phyloP scores from a whole-genome alignment of 768 basidiomycete species.

The Amanita polypyramis region DNA sequence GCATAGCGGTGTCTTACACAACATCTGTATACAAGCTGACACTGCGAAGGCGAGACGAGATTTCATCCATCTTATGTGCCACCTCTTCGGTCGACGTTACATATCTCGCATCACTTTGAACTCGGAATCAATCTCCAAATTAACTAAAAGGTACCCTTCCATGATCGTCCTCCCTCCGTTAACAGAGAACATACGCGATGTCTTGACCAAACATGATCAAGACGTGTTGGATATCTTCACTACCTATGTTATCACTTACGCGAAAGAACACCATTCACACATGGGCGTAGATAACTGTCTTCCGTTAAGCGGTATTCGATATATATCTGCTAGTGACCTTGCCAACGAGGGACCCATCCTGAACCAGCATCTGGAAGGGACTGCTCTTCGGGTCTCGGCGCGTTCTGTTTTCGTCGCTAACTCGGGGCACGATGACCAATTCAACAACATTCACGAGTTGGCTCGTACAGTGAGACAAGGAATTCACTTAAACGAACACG shows the following conservation, averaged over 20 bases:
- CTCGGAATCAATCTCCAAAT: slow-evolving; percentile 20
- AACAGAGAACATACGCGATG: slow-evolving; percentile 24
- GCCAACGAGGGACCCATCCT: slow-evolving; percentile 17
- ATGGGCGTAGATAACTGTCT: slow-evolving; percentile 35
- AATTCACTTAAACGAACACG: slow-evolving; percentile 45
- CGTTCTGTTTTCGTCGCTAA: slow-evolving; percentile 59
- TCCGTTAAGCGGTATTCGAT: slow-evolving; percentile 33
- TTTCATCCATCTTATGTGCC: slow-evolving; percentile 46
- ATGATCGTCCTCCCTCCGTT: slow-evolving; percentile 45
- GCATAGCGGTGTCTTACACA: slow-evolving; percentile 46
- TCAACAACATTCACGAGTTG: slow-evolving; percentile 41
- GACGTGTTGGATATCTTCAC: slow-evolving; percentile 45
- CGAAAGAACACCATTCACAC: slow-evolving; percentile 22
- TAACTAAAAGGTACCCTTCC: slow-evolving; percentile 40
- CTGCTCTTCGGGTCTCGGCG: slow-evolving; percentile 26
- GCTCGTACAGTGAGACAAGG: slow-evolving; percentile 39
- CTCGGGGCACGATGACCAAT: slow-evolving; percentile 54
- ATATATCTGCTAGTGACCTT: slow-evolving; percentile 7
- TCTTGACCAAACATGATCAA: slow-evolving; percentile 35
- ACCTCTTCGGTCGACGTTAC: slow-evolving; percentile 55
- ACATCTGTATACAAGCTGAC: slow-evolving; percentile 34
- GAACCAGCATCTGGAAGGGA: slow-evolving; percentile 24
- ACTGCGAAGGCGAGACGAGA: slow-evolving; percentile 32
- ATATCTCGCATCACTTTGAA: slow-evolving; percentile 34
- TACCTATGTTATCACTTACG: slow-evolving; percentile 42